These are phyloP conservation scores for Phoma herbarum DNA, from an alignment of 2,329 filamentous ascomycete species.

Conservation along the genomic window DNA sequence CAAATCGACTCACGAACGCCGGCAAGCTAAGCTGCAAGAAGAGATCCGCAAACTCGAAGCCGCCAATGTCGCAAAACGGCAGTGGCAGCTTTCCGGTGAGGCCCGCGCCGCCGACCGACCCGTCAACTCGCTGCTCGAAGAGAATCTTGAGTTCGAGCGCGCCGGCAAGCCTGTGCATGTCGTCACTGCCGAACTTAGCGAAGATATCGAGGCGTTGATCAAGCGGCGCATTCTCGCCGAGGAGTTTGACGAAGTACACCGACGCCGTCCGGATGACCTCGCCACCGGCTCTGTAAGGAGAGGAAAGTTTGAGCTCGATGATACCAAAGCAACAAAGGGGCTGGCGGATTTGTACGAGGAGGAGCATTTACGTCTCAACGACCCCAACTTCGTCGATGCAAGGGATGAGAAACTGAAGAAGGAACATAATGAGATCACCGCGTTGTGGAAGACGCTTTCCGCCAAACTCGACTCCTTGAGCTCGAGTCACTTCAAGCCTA, in stretches of 20 bases:
- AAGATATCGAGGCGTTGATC: constrained; percentile 91
- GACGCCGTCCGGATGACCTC: constrained; percentile 78
- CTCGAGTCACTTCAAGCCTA: constrained; percentile 96
- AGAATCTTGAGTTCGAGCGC: constrained; percentile 95
- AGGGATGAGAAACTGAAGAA: constrained; percentile 82
- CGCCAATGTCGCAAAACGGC: constrained; percentile 85
- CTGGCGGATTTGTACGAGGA: constrained; percentile 95
- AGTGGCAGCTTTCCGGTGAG: constrained; percentile 92
- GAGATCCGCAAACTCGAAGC: constrained; percentile 93
- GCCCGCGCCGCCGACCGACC: constrained; percentile 83
- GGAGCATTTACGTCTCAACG: constrained; percentile 80
- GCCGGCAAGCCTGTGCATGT: constrained; percentile 94
- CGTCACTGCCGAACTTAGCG: constrained; percentile 88
- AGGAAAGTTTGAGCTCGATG: constrained; percentile 81
- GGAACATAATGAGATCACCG: constrained; percentile 83
- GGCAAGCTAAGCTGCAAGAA: constrained; percentile 83
- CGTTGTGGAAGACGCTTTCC: constrained; percentile 82
- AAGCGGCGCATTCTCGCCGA: constrained; percentile 89
- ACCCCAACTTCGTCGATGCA: constrained; percentile 82
- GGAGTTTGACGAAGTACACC: constrained; percentile 91
- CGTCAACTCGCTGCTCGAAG: constrained; percentile 88
- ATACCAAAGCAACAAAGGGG: constrained; percentile 85
- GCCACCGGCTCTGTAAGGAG: constrained; percentile 70
- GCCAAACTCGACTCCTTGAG: constrained; percentile 86
- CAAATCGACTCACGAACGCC: constrained; percentile 83